Evolutionary conservation across 306 rosid species (phyloP), one percentile per base, ranked within the genome.

Genomic region (Cucurbita maxima): DNA sequence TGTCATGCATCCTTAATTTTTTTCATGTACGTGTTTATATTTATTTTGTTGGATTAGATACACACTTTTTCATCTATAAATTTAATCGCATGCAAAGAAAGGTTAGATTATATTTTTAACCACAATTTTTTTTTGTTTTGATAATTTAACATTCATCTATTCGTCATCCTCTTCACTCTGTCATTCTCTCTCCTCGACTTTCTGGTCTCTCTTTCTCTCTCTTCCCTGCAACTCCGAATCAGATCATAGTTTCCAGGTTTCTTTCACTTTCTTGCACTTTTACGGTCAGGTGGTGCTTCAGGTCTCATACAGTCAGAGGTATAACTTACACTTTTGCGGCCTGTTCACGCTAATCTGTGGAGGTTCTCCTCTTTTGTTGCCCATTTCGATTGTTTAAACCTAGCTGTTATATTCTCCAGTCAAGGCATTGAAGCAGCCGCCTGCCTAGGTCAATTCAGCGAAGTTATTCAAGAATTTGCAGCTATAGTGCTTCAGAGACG

Each of bases 181-280:
- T 63, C 79, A 75, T 75, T 79, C 72, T 59, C 75, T 66, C 53
- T 66, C 72, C 10, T 66, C 72, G 54, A 66, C 72, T 66, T 43
- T 66, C 72, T 43, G 44, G 81, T 61, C 80, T 73, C 73, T 77
- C 71, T 68, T 12, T 61, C 73, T 47, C 73, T 70, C 58, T 69
- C 58, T 50, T 51, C 45, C 30, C 74, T 50, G 44, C 74, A 70
- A 50, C 25, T 81, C 82, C 81, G 78, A 71, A 69, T 76, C 90
- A 90, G 97, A 93, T 93, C 97, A 86, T 79, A 83, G 82, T 81
- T 86, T 71, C 75, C 79, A 81, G 86, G 61, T 83, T 81, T 77
- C 84, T 82, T 79, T 86, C 87, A 84, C 88, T 92, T 81, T 82
- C 87, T 82, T 64, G 54, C 84, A 67, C 44, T 69, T 69, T 70